Percentiles rank a stretch among this genome's conserved stretches.
phyloP scores from a whole-genome alignment of 768 basidiomycete species.

The Leucogyrophana mollusca region DNA sequence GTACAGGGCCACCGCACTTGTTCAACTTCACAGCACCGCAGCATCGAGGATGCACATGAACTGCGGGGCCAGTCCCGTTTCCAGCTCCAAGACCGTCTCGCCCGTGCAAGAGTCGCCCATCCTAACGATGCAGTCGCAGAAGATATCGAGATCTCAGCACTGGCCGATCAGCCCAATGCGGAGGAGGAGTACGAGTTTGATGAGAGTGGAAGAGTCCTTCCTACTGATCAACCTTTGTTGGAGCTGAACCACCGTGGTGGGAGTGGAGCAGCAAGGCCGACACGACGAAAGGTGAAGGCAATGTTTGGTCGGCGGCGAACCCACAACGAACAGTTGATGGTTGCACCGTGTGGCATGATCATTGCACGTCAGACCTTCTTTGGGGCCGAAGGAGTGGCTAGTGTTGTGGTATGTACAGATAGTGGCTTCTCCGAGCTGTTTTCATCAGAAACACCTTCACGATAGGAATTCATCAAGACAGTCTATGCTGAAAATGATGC shows the following conservation, averaged over 20 bases:
- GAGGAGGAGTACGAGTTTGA: not conserved
- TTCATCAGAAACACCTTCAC: slow-evolving; percentile 13
- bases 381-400: slow-evolving; percentile 15
- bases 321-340: slow-evolving; percentile 34
- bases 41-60: no score
- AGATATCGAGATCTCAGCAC: no score
- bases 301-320: slow-evolving; percentile 28
- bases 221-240: no score
- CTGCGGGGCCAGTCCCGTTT: slow-evolving; percentile 13
- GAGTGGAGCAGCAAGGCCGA: slow-evolving; percentile 8
- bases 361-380: slow-evolving; percentile 28
- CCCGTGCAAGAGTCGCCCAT: slow-evolving; percentile 11
- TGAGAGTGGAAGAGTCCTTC: no score
- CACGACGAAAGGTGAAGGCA: slow-evolving; percentile 18
- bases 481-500: slow-evolving; percentile 8
- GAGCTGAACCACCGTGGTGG: no score
- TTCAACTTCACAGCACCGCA: not conserved
- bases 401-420: slow-evolving; percentile 17
- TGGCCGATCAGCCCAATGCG: no score
- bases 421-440: slow-evolving; percentile 18
- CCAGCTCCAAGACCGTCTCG: slow-evolving; percentile 24
- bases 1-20: not conserved
- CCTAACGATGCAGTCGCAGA: not conserved
- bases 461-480: slow-evolving; percentile 16
- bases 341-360: slow-evolving; percentile 33